Conservation (phyloP, 1,284 basidiomycete species). For the Porphyrellus sp. region DNA sequence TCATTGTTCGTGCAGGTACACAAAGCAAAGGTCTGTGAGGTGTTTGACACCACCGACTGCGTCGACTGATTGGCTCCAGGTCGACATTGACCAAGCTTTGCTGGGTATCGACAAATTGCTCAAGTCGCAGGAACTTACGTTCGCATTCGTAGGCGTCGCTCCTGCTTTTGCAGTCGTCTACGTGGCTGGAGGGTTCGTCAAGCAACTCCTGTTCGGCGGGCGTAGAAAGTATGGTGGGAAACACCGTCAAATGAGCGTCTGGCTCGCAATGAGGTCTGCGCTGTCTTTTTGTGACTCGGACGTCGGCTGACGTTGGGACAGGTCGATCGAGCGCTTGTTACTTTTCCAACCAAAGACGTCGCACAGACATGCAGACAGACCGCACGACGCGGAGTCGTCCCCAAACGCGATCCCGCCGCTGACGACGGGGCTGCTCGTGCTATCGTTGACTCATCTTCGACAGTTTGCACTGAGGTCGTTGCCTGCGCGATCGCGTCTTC, state of each 20-base stretch:
- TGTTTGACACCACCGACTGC: neutral
- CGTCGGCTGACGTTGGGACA: conserved; percentile 29
- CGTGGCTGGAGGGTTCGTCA: conserved; percentile 54
- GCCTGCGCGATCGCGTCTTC: conserved; percentile 56
- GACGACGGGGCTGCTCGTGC: conserved; percentile 69
- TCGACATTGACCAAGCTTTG: conserved; percentile 88
- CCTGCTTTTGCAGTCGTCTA: conserved; percentile 86
- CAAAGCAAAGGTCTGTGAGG: conserved; percentile 82
- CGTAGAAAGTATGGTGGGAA: conserved; percentile 53
- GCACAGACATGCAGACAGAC: conserved; percentile 8
- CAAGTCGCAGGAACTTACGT: conserved; percentile 93
- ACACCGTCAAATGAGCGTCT: conserved; percentile 46
- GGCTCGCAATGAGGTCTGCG: conserved; percentile 61
- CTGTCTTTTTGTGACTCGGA: neutral
- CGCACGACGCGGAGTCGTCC: conserved; percentile 11
- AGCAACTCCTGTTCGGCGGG: conserved; percentile 26
- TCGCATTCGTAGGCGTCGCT: conserved; percentile 95
- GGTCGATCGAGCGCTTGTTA: conserved; percentile 74
- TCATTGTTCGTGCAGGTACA: conserved; percentile 92
- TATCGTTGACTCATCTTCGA: conserved; percentile 69
- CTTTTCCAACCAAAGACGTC: conserved; percentile 43
- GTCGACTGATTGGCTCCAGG: conserved; percentile 42
- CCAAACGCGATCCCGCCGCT: conserved; percentile 46
- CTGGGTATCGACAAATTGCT: conserved; percentile 88
- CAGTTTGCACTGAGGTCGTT: conserved; percentile 56